phyloP scores from a whole-genome alignment of 2,329 filamentous ascomycete genomes.

The Botrytis porri region DNA sequence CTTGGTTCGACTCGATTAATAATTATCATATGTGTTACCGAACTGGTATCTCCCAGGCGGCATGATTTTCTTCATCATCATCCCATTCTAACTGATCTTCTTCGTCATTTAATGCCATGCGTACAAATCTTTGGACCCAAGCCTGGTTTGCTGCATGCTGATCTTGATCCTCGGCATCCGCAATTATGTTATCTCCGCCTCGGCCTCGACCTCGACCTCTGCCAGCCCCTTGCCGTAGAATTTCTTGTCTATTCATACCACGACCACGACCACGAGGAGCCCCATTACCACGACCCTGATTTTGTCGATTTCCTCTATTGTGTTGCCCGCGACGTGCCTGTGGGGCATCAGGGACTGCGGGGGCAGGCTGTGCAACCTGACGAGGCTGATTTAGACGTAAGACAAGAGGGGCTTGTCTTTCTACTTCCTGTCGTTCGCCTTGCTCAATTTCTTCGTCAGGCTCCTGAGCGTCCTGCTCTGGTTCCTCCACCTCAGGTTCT shows the following conservation, averaged over 20 bases:
- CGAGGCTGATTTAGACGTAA: conserved; percentile 36
- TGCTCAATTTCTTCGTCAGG: conserved; percentile 20
- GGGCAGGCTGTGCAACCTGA: conserved; percentile 25
- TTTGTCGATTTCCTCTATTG: conserved; percentile 8
- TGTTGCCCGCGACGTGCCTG: conserved; percentile 19
- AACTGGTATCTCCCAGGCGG: conserved; percentile 44
- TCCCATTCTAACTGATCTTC: conserved; percentile 38
- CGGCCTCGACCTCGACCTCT: not conserved
- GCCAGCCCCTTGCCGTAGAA: conserved; percentile 3
- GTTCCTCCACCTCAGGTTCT: conserved; percentile 12
- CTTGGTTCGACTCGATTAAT: not conserved
- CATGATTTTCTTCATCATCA: conserved; percentile 46
- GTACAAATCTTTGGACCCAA: conserved; percentile 39
- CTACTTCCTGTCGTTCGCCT: conserved; percentile 25
- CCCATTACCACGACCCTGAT: conserved; percentile 2
- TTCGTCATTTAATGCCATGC: conserved; percentile 39
- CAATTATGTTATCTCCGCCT: conserved; percentile 16
- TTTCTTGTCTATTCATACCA: conserved; percentile 2
- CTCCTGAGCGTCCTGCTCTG: conserved; percentile 24
- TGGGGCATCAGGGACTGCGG: conserved; percentile 28
- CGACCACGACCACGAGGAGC: conserved; percentile 14
- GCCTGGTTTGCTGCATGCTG: conserved; percentile 32
- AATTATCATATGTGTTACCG: conserved; percentile 23
- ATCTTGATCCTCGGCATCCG: conserved; percentile 18
- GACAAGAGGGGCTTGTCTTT: conserved; percentile 38